Conservation (phyloP, 1,139 yeast species). For the Groenewaldozyma auringiensis region DNA sequence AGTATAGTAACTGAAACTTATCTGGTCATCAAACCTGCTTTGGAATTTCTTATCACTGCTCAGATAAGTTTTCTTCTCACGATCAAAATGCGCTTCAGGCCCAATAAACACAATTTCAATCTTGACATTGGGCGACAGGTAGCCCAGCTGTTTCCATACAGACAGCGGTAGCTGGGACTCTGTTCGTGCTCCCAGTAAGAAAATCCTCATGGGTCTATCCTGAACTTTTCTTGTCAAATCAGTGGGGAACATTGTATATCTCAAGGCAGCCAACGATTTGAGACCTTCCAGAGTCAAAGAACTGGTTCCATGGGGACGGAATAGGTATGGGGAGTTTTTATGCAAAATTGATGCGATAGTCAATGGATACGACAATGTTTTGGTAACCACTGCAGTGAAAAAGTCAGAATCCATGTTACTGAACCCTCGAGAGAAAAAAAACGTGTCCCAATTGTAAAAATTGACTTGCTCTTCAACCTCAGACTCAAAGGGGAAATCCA, state of each 20-base stretch:
- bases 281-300: constrained; percentile 88
- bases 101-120: constrained; percentile 90
- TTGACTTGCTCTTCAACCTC: constrained; percentile 71
- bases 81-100: constrained; percentile 79
- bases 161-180: constrained; percentile 92
- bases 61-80: constrained; percentile 47
- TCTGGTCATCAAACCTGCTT: constrained; percentile 65
- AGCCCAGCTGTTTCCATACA: constrained; percentile 91
- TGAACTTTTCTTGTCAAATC: constrained; percentile 48
- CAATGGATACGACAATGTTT: constrained; percentile 86
- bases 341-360: constrained; percentile 82
- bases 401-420: constrained; percentile 96
- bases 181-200: constrained; percentile 84
- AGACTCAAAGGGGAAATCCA: constrained; percentile 81
- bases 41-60: constrained; percentile 54
- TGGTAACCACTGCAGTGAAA: constrained; percentile 90
- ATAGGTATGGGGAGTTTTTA: constrained; percentile 73
- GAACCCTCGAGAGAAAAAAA: constrained; percentile 85
- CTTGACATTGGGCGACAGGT: constrained; percentile 70
- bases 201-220: constrained; percentile 84
- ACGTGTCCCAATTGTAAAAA: constrained; percentile 85
- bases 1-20: constrained; percentile 76
- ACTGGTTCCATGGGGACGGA: constrained; percentile 60
- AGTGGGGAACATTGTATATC: constrained; percentile 80
- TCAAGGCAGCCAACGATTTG: constrained; percentile 82